These are phyloP conservation scores for Saccharomycopsis oosterbeekiorum DNA, from an alignment of 805 yeast species.

Conservation along the genomic window DNA sequence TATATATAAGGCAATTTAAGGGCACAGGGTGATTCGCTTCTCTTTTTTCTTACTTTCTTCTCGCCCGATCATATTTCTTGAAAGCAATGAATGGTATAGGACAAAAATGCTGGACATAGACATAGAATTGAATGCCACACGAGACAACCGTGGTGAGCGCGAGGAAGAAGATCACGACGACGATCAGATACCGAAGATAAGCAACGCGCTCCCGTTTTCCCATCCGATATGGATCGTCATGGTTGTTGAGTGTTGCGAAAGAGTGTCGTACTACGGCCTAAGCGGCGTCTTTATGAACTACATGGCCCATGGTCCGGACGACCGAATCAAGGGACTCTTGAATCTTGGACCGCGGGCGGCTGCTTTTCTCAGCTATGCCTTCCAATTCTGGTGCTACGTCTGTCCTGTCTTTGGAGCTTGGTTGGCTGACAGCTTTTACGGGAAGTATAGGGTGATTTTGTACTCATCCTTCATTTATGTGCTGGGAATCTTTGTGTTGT, in stretches of 20 bases:
- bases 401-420: slow-evolving; percentile 74
- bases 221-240: slow-evolving; percentile 42
- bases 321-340: slow-evolving; percentile 40
- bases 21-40: no score
- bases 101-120: neutral
- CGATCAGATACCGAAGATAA: neutral
- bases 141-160: neutral
- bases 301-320: slow-evolving; percentile 47
- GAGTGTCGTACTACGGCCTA: slow-evolving; percentile 74
- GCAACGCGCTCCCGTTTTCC: neutral
- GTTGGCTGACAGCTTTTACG: slow-evolving; percentile 64
- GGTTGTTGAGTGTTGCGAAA: slow-evolving; percentile 68
- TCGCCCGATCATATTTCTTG: neutral
- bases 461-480: slow-evolving; percentile 50
- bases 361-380: slow-evolving; percentile 61
- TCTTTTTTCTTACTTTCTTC: no score
- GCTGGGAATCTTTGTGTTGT: slow-evolving; percentile 51
- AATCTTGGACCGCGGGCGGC: slow-evolving; percentile 54
- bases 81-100: neutral
- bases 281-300: slow-evolving; percentile 71
- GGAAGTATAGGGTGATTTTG: slow-evolving; percentile 61
- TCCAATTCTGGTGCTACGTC: slow-evolving; percentile 75
- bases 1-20: no score
- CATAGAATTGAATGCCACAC: neutral
- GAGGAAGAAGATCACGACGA: neutral